Percentiles rank a stretch among this genome's conserved stretches.
phyloP scores from a whole-genome alignment of 495 filamentous ascomycete species.

The Penicillium parvum region DNA sequence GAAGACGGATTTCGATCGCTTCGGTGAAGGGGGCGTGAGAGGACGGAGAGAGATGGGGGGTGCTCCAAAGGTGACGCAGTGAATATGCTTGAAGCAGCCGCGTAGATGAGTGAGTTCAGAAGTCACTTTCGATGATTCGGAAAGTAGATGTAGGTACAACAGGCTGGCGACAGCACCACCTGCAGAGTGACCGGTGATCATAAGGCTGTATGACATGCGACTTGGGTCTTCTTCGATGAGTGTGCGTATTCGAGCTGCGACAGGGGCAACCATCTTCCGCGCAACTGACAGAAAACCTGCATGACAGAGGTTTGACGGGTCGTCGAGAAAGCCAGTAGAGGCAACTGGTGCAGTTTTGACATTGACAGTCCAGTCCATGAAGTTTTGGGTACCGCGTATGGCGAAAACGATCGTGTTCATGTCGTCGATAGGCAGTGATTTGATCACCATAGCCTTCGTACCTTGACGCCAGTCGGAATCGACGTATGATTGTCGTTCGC shows the following conservation, averaged over 20 bases:
- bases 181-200: conserved; percentile 81
- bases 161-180: conserved; percentile 76
- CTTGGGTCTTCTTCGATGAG: conserved; percentile 65
- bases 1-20: conserved; percentile 59
- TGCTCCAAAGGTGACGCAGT: conserved; percentile 79
- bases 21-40: conserved; percentile 51
- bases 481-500: conserved; percentile 60
- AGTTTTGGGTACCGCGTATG: conserved; percentile 70
- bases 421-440: conserved; percentile 68
- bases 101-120: conserved; percentile 66
- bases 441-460: conserved; percentile 81
- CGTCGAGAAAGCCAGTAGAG: conserved; percentile 67
- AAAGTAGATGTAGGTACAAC: conserved; percentile 74
- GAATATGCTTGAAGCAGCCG: conserved; percentile 64
- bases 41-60: conserved; percentile 71
- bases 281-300: conserved; percentile 73
- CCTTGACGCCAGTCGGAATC: conserved; percentile 64
- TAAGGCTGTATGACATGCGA: conserved; percentile 61
- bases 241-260: conserved; percentile 61
- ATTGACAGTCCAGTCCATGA: conserved; percentile 84
- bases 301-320: conserved; percentile 70
- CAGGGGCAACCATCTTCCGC: conserved; percentile 65
- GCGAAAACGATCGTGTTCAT: conserved; percentile 75
- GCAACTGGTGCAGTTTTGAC: conserved; percentile 58
- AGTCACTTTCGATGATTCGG: conserved; percentile 37